phyloP scores from a whole-genome alignment of 306 rosid species.

The Dryas drummondii region DNA sequence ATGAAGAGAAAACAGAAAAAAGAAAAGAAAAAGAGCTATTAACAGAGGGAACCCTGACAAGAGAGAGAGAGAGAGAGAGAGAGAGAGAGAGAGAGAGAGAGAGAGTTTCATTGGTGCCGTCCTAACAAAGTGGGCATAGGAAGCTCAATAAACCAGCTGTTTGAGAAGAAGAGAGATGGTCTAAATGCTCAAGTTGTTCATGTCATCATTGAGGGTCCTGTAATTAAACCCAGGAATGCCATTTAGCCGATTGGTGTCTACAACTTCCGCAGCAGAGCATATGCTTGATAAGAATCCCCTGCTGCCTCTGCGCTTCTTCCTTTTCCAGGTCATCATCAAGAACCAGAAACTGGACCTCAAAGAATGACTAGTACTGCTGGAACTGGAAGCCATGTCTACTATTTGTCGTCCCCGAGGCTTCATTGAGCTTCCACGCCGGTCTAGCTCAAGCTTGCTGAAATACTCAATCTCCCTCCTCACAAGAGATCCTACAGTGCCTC shows the following conservation, averaged over 20 bases:
- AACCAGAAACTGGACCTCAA: conserved; percentile 56
- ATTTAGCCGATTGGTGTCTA: conserved; percentile 37
- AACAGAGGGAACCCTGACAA: conserved; percentile 1
- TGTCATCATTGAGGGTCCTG: conserved; percentile 55
- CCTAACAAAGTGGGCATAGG: background rate
- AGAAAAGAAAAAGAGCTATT: background rate
- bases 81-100: background rate
- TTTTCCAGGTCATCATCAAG: conserved; percentile 56
- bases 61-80: too few species aligned
- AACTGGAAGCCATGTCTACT: conserved; percentile 27
- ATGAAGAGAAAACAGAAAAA: too few species aligned
- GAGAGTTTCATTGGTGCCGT: background rate
- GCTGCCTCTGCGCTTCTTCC: conserved; percentile 50
- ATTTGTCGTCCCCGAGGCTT: conserved; percentile 37
- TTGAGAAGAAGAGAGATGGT: background rate
- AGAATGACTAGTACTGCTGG: conserved; percentile 17
- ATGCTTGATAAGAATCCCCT: conserved; percentile 42
- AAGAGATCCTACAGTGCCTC: conserved; percentile 79
- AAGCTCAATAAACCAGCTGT: background rate
- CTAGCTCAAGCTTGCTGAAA: conserved; percentile 66
- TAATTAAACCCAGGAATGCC: conserved; percentile 57
- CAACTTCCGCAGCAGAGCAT: conserved; percentile 52
- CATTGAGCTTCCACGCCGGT: conserved; percentile 31
- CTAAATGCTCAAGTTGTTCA: conserved; percentile 43
- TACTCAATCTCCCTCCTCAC: conserved; percentile 74